phyloP scores from a whole-genome alignment of 164 flowering plant species.

The Aristolochia fimbriata region DNA sequence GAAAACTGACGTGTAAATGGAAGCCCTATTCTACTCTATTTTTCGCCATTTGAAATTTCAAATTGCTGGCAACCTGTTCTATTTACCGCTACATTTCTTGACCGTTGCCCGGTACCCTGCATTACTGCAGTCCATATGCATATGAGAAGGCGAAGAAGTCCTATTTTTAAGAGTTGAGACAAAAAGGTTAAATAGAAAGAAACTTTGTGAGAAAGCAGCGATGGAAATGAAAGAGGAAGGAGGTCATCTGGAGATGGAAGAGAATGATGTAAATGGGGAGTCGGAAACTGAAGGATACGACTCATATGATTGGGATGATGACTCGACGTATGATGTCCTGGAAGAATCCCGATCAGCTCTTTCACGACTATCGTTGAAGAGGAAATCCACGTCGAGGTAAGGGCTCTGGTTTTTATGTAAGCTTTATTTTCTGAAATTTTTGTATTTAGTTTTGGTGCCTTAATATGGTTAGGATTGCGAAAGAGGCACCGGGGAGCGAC shows the following conservation, averaged over 20 bases:
- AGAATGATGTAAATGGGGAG: slow-evolving; percentile 10
- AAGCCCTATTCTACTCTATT: no score
- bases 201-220: background rate
- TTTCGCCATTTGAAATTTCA: no score
- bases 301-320: slow-evolving; percentile 35
- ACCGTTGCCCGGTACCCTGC: background rate
- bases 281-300: slow-evolving; percentile 17
- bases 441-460: slow-evolving; percentile 1
- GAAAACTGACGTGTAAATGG: no score
- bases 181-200: background rate
- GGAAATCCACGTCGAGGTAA: slow-evolving; percentile 16
- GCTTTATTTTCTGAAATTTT: background rate
- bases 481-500: slow-evolving; percentile 10
- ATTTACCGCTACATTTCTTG: no score
- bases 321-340: slow-evolving; percentile 35
- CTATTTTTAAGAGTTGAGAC: background rate
- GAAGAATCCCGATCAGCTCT: slow-evolving; percentile 35
- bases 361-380: slow-evolving; percentile 31
- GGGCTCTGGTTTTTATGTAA: background rate
- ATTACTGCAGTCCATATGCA: no score
- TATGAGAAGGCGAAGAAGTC: background rate
- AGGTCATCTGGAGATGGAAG: background rate
- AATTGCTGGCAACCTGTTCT: no score
- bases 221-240: background rate
- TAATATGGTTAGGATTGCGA: slow-evolving; percentile 10